These are phyloP conservation scores for Candida pseudoglaebosa DNA, from an alignment of 805 yeast species.

Conservation along the genomic window DNA sequence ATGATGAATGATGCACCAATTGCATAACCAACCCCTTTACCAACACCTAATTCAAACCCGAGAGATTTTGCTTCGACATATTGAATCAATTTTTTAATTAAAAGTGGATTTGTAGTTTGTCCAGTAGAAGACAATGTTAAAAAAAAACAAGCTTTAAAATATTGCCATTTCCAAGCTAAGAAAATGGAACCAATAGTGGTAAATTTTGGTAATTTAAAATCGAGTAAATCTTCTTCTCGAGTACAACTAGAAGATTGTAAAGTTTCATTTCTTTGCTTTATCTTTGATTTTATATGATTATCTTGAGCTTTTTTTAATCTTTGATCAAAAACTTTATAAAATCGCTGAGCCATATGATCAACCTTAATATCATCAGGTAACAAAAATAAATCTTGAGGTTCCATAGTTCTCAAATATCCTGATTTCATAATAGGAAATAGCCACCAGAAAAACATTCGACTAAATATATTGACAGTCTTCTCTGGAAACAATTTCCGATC, in stretches of 20 bases:
- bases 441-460: conserved; percentile 61
- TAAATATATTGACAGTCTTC: conserved; percentile 32
- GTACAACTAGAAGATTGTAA: conserved; percentile 18
- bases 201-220: conserved; percentile 24
- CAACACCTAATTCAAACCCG: conserved; percentile 21
- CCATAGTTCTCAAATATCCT: conserved; percentile 71
- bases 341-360: conserved; percentile 25
- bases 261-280: conserved; percentile 25
- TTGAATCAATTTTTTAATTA: conserved; percentile 32
- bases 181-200: conserved; percentile 21
- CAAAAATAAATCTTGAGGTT: conserved; percentile 55
- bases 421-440: conserved; percentile 54
- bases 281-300: conserved; percentile 21
- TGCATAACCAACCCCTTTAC: conserved; percentile 40
- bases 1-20: conserved; percentile 33
- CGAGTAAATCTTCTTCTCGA: conserved; percentile 24
- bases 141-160: conserved; percentile 26
- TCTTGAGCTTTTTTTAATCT: conserved; percentile 19
- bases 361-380: conserved; percentile 34
- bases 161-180: conserved; percentile 28
- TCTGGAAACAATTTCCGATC: conserved; percentile 48
- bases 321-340: conserved; percentile 17
- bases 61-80: conserved; percentile 28
- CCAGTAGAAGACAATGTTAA: conserved; percentile 24
- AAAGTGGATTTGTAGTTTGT: conserved; percentile 29